phyloP scores from a whole-genome alignment of 495 filamentous ascomycete genomes.

The Lasiosphaeria miniovina region DNA sequence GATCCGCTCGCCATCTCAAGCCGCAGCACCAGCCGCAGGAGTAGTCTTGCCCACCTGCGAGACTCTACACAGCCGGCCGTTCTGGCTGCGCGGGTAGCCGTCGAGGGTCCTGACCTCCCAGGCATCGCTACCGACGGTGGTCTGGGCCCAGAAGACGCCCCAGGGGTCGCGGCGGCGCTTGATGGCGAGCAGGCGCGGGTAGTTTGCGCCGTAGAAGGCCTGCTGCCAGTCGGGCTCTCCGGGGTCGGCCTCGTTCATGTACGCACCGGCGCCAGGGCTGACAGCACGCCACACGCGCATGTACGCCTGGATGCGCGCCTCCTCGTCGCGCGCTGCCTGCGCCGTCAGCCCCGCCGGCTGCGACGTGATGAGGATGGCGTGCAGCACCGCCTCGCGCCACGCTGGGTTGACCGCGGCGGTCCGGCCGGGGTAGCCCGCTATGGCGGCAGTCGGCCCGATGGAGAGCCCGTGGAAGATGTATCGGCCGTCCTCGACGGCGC shows the following conservation, averaged over 20 bases:
- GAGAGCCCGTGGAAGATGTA: conserved; percentile 44
- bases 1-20: neutral
- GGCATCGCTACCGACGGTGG: conserved; percentile 50
- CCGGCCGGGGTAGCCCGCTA: conserved; percentile 38
- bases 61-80: conserved; percentile 29
- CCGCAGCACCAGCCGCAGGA: neutral
- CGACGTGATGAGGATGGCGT: conserved; percentile 42
- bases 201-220: conserved; percentile 54
- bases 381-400: conserved; percentile 51
- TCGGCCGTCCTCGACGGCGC: conserved; percentile 35
- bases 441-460: conserved; percentile 26
- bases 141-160: conserved; percentile 51
- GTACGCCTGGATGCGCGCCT: conserved; percentile 18
- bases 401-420: conserved; percentile 51
- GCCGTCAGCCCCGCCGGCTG: conserved; percentile 24
- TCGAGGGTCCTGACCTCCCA: conserved; percentile 37
- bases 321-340: conserved; percentile 20
- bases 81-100: conserved; percentile 31
- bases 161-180: conserved; percentile 54
- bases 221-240: conserved; percentile 56
- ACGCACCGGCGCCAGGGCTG: conserved; percentile 37
- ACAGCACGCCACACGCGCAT: conserved; percentile 29
- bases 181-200: conserved; percentile 44
- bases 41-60: neutral
- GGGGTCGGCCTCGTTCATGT: conserved; percentile 51